Percentiles rank a stretch among this genome's conserved stretches.
Conservation (phyloP, 1,139 yeast genomes). For the Hyphopichia khmerensis region DNA sequence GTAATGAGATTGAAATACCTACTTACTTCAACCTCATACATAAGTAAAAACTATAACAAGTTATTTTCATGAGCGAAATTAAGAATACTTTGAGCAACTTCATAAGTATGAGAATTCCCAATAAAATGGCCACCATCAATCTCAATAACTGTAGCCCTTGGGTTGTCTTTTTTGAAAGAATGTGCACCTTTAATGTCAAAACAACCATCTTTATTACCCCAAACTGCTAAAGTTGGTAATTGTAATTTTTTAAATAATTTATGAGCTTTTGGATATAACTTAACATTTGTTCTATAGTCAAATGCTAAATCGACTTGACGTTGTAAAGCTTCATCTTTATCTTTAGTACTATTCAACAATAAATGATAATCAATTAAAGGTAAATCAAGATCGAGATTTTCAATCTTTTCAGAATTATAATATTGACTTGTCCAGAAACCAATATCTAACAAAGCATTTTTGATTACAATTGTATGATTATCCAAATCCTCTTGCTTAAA, state of each 20-base stretch:
- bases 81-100: constrained; percentile 23
- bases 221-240: constrained; percentile 35
- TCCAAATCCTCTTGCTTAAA: constrained; percentile 4
- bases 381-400: constrained; percentile 29
- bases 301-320: constrained; percentile 32
- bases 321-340: constrained; percentile 12
- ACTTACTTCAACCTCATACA: neutral
- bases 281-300: constrained; percentile 34
- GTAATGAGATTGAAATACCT: neutral
- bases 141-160: constrained; percentile 21
- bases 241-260: constrained; percentile 26
- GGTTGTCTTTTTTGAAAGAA: constrained; percentile 32
- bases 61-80: constrained; percentile 10
- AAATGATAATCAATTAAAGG: constrained; percentile 27
- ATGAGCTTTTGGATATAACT: constrained; percentile 36
- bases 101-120: constrained; percentile 25
- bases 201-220: constrained; percentile 45
- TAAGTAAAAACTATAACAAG: neutral
- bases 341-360: constrained; percentile 9
- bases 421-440: constrained; percentile 26
- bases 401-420: constrained; percentile 21
- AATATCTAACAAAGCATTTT: constrained; percentile 13
- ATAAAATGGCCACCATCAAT: constrained; percentile 43
- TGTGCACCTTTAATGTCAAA: constrained; percentile 34
- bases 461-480: constrained; percentile 11